Percentiles rank a stretch among this genome's conserved stretches.
These are phyloP conservation scores for Ostreobium quekettii DNA, from an alignment of 139 green algal genomes.

Conservation along the genomic window DNA sequence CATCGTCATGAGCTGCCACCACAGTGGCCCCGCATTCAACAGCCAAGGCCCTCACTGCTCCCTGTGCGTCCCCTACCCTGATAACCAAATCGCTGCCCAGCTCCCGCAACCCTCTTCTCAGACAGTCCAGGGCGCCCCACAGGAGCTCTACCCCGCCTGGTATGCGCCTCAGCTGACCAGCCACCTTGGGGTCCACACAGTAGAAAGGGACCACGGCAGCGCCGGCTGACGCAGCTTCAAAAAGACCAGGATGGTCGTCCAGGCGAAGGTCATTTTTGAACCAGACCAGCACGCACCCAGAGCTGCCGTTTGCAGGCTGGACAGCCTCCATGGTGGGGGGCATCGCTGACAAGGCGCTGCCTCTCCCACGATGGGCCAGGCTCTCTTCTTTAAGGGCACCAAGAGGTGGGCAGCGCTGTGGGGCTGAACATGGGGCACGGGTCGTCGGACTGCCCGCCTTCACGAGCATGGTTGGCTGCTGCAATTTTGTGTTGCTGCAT, in stretches of 20 bases:
- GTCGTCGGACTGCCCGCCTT: too few species aligned
- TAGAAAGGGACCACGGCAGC: conserved; percentile 42
- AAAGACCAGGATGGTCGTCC: conserved; percentile 68
- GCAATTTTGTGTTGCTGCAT: too few species aligned
- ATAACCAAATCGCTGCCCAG: conserved; percentile 49
- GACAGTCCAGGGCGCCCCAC: conserved; percentile 25
- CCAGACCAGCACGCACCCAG: conserved; percentile 57
- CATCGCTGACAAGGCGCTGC: too few species aligned
- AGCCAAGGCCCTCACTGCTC: conserved; percentile 27
- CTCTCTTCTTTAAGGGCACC: too few species aligned
- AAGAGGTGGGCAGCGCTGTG: too few species aligned
- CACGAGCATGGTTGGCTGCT: too few species aligned
- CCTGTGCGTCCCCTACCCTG: conserved; percentile 26
- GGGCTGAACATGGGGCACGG: too few species aligned
- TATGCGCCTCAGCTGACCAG: conserved; percentile 24
- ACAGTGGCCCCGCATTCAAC: conserved; percentile 11
- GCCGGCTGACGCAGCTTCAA: conserved; percentile 16
- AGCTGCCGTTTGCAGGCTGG: too few species aligned
- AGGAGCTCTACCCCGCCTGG: conserved; percentile 38
- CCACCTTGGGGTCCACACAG: conserved; percentile 35
- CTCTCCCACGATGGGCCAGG: too few species aligned
- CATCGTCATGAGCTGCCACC: conserved; percentile 52
- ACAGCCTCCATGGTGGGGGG: too few species aligned
- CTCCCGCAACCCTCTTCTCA: conserved; percentile 32
- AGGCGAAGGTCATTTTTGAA: conserved; percentile 69